Conservation (phyloP, 2,329 filamentous ascomycete species). For the Coccinonectria pachysandricola region DNA sequence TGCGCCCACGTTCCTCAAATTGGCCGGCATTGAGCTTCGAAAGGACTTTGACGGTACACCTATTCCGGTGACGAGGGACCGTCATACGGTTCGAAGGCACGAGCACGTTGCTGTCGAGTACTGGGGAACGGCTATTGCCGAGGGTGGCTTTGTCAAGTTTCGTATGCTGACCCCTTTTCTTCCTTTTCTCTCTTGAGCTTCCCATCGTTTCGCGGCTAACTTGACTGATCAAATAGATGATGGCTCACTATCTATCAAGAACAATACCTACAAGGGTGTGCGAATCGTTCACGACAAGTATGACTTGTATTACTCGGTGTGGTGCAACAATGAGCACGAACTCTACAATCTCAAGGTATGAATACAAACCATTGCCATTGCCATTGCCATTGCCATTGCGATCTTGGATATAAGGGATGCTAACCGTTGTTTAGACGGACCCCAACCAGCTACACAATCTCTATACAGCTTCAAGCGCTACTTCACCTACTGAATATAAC, state of each 20-base stretch:
- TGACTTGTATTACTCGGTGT: conserved; percentile 45
- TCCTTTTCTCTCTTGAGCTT: too few species aligned
- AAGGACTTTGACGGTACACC: conserved; percentile 47
- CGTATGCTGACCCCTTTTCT: too few species aligned
- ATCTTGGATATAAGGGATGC: too few species aligned
- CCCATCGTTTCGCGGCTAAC: too few species aligned
- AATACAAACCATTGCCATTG: neutral
- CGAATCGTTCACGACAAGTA: conserved; percentile 37
- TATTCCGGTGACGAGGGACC: conserved; percentile 31
- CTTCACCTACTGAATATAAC: too few species aligned
- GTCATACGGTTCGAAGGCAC: conserved; percentile 24
- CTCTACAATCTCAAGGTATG: conserved; percentile 41
- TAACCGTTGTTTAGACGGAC: conserved; percentile 28
- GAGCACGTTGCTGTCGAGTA: conserved; percentile 45
- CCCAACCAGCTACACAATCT: conserved; percentile 33
- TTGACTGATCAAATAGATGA: too few species aligned
- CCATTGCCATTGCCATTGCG: too few species aligned
- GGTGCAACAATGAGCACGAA: conserved; percentile 40
- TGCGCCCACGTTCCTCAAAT: conserved; percentile 46
- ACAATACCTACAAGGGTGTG: conserved; percentile 46
- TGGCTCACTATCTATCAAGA: conserved; percentile 11
- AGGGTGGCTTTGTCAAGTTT: conserved; percentile 19
- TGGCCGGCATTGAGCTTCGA: conserved; percentile 30
- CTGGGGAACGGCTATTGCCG: conserved; percentile 33
- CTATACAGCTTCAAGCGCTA: too few species aligned